These are phyloP conservation scores for Aspergillus udagawae DNA, from an alignment of 2,329 filamentous ascomycete species.

Conservation along the genomic window DNA sequence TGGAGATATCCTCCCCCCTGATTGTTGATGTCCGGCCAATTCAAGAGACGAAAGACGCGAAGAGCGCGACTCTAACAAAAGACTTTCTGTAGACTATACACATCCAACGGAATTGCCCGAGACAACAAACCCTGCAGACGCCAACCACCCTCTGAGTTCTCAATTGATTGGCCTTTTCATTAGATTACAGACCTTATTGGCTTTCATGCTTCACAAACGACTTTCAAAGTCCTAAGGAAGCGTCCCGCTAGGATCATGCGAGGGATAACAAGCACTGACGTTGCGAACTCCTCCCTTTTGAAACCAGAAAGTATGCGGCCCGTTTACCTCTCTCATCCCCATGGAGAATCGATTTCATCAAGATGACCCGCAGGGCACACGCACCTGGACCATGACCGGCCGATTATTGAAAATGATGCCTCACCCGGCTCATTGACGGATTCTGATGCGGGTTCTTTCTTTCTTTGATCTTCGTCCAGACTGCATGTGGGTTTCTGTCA, in stretches of 20 bases:
- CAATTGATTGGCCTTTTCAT: neutral
- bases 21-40: neutral
- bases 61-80: neutral
- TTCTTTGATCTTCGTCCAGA: constrained; percentile 5
- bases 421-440: constrained; percentile 13
- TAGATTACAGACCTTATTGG: neutral
- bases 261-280: constrained; percentile 13
- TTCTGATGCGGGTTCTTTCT: neutral
- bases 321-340: constrained; percentile 13
- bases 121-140: neutral
- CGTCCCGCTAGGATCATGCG: constrained; percentile 11
- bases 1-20: neutral
- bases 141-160: neutral
- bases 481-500: constrained; percentile 1
- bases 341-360: constrained; percentile 10
- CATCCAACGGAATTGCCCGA: neutral
- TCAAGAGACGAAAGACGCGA: neutral
- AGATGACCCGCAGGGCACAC: constrained; percentile 15
- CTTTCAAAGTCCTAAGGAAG: neutral
- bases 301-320: constrained; percentile 20
- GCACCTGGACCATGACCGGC: constrained; percentile 7
- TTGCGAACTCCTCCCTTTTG: constrained; percentile 12
- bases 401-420: constrained; percentile 24
- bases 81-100: neutral
- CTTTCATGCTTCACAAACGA: neutral